Base-by-base conservation (phyloP, 2,329 filamentous ascomycete species). In the Diaporthe ampelina region DNA sequence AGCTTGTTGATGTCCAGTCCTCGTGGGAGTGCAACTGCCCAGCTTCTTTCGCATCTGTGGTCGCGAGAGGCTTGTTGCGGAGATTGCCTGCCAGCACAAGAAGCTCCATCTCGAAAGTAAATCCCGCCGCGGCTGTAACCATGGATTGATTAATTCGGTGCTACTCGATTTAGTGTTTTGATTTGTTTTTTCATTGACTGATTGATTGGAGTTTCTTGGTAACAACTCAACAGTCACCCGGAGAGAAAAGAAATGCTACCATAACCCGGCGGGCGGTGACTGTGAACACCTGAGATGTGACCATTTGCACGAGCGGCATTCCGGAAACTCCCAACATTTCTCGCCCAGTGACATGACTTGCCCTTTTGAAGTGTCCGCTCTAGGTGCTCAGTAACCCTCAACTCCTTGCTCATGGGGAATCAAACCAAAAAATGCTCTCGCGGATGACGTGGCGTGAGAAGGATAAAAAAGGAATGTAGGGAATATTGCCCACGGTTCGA, bases 351-450 rank as follows among this genome's bases (percentile, higher is more conserved):
- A 63, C 37, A 29, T 40, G 43, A 40, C 19, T 32, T 32, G 45
- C 40, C 69, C 69, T 59, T 52, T 72, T 72, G 19, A 48, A 37
- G 48, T 61, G 45, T 40, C 58, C 57, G 32, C 69, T 63, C 69
- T 61, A 72, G 69, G 58, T 54, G 43, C 69, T 52, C 11, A 59
- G 24, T 19, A 54, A 52, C 69, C 57, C 57, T 45, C 69, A 72
- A 72, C 69, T 72, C 57, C 69, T 52, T 63, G 69, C 69, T 72
- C 57, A 52, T 57, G 45, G 43, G 56, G 57, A 54, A 54, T 72
- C 69, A 61, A 72, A 67, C 29, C 56, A 40, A 54, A 37, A 37
- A 52, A 10, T 24, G 45, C 29, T 63, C 45, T 52, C 57, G 43
- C 59, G 45, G 35, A 54, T 43, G 69, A 29, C 63, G 57, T 72